Percentiles rank a stretch among this genome's conserved stretches.
phyloP scores from a whole-genome alignment of 371 early-diverging fungal species.

The Umbelopsis sp. region DNA sequence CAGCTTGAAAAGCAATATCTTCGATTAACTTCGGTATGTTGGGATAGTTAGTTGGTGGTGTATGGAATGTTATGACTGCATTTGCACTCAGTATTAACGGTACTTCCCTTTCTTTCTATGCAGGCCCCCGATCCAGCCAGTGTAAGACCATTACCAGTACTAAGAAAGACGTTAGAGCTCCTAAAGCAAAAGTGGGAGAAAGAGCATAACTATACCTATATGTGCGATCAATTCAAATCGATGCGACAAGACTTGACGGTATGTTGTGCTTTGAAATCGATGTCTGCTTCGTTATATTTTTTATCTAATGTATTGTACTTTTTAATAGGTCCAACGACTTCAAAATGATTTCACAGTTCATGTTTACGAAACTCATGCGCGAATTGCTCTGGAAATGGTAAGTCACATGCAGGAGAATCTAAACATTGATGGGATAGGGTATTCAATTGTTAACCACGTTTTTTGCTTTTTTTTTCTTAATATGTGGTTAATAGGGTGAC shows the following conservation, averaged over 20 bases:
- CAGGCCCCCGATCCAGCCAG: constrained; percentile 83
- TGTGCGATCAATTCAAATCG: constrained; percentile 88
- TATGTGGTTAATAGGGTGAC: constrained; percentile 65
- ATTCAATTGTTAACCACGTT: background rate
- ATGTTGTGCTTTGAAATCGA: constrained; percentile 20
- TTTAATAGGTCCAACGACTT: constrained; percentile 82
- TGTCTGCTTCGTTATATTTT: background rate
- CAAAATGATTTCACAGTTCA: constrained; percentile 89
- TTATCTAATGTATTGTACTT: background rate
- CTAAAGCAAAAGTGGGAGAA: constrained; percentile 71
- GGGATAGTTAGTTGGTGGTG: too few relatives aligned
- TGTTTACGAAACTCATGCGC: constrained; percentile 93
- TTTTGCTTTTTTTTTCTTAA: background rate
- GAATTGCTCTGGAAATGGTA: constrained; percentile 92
- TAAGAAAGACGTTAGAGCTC: constrained; percentile 68
- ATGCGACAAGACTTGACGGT: constrained; percentile 87
- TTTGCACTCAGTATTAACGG: too few relatives aligned
- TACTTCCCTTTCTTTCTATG: constrained; percentile 18
- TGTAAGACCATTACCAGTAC: constrained; percentile 75
- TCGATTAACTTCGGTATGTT: constrained; percentile 71
- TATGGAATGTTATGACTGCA: too few relatives aligned
- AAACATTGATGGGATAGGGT: background rate
- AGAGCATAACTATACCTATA: constrained; percentile 77
- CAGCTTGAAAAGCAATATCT: constrained; percentile 88
- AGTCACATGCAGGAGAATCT: background rate